A percentile compares a stretch with the other conserved stretches of the same genome.
These are phyloP conservation scores for Copromyces sp. DNA, from an alignment of 495 filamentous ascomycete genomes.

Conservation along the genomic window DNA sequence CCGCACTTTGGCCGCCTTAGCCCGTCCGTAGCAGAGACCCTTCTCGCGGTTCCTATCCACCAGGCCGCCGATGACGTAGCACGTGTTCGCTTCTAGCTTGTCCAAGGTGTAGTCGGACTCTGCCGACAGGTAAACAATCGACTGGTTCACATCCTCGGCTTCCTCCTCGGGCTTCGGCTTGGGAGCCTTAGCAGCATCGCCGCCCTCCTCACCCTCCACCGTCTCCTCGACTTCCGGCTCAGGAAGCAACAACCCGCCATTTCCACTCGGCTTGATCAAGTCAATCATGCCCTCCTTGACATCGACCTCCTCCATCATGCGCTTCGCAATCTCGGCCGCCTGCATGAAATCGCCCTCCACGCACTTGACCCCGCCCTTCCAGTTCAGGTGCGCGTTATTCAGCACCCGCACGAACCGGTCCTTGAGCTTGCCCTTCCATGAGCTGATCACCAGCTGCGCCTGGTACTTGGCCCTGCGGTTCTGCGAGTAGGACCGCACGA, in stretches of 20 bases:
- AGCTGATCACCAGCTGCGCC: slow-evolving; percentile 61
- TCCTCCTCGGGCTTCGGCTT: slow-evolving; percentile 20
- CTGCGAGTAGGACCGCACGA: slow-evolving; percentile 82
- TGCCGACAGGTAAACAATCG: slow-evolving; percentile 74
- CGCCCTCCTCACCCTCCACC: background rate
- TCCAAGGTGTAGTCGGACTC: slow-evolving; percentile 76
- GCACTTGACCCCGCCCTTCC: slow-evolving; percentile 63
- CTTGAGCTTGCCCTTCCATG: slow-evolving; percentile 65
- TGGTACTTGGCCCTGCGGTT: slow-evolving; percentile 58
- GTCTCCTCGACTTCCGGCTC: slow-evolving; percentile 17
- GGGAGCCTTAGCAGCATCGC: background rate
- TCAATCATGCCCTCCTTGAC: slow-evolving; percentile 44
- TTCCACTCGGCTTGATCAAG: slow-evolving; percentile 34
- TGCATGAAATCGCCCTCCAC: slow-evolving; percentile 57
- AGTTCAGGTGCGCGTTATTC: slow-evolving; percentile 53
- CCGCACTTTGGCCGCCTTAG: slow-evolving; percentile 59
- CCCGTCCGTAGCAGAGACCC: slow-evolving; percentile 79
- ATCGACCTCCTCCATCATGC: slow-evolving; percentile 44
- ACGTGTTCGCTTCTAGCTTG: slow-evolving; percentile 69
- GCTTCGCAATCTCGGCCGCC: slow-evolving; percentile 48
- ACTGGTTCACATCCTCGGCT: slow-evolving; percentile 27
- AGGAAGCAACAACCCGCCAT: slow-evolving; percentile 10
- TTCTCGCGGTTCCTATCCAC: slow-evolving; percentile 96
- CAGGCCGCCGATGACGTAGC: slow-evolving; percentile 87
- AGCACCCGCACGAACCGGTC: slow-evolving; percentile 70